Percentiles rank a stretch among this genome's conserved stretches.
Evolutionary conservation across 345 rosid genomes (phyloP).

Genomic region (Salix caprea): DNA sequence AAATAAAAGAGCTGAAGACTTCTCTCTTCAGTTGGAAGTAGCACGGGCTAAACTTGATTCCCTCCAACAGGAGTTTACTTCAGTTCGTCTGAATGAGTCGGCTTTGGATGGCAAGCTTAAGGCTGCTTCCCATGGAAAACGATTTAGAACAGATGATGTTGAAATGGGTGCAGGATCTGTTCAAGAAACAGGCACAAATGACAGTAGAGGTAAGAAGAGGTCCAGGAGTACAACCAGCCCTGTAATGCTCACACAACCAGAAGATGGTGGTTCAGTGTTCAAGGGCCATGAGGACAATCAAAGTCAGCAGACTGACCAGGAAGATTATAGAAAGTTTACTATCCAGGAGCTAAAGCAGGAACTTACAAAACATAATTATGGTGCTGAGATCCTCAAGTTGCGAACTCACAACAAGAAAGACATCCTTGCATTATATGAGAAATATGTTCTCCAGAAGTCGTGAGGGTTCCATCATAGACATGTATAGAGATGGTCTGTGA

Average conservation of each 20-base stretch:
- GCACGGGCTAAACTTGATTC: slow-evolving; percentile 80
- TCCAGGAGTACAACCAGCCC: slow-evolving; percentile 65
- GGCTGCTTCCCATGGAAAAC: slow-evolving; percentile 69
- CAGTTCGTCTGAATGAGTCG: slow-evolving; percentile 75
- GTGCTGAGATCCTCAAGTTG: slow-evolving; percentile 69
- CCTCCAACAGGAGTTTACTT: slow-evolving; percentile 78
- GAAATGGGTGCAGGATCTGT: slow-evolving; percentile 65
- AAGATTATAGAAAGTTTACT: slow-evolving; percentile 71
- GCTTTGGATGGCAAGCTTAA: slow-evolving; percentile 78
- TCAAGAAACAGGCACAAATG: slow-evolving; percentile 49
- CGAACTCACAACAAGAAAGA: slow-evolving; percentile 80
- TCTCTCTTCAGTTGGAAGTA: slow-evolving; percentile 71
- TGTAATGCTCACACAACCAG: slow-evolving; percentile 35
- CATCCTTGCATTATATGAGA: slow-evolving; percentile 72
- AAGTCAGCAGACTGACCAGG: slow-evolving; percentile 53
- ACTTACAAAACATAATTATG: slow-evolving; percentile 75
- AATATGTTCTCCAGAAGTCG: slow-evolving; percentile 60
- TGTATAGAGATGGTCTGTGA: slow-evolving; percentile 36
- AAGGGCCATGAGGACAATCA: slow-evolving; percentile 56
- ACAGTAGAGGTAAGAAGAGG: slow-evolving; percentile 59
- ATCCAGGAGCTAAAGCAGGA: slow-evolving; percentile 82
- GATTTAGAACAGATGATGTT: slow-evolving; percentile 50
- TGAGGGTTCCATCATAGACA: slow-evolving; percentile 8
- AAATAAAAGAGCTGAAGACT: slow-evolving; percentile 70
- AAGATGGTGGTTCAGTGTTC: slow-evolving; percentile 64